Conservation (phyloP, 345 rosid genomes). For the Conringia planisiliqua region DNA sequence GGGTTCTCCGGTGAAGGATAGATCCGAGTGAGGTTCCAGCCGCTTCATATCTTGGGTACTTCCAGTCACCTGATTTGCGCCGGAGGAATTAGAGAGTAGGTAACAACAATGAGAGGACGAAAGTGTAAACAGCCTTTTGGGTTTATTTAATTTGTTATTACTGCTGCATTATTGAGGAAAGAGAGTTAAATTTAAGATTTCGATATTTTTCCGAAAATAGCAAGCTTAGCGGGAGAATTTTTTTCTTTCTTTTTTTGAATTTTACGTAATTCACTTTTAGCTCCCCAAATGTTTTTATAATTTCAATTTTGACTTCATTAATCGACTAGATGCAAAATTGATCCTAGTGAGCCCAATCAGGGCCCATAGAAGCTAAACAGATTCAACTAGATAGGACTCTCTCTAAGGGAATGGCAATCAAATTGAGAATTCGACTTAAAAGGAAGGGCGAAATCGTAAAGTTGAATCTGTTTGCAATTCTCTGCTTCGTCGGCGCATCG, state of each 20-base stretch:
- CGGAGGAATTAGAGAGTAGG: not conserved
- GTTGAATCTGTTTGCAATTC: not conserved
- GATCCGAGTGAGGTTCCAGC: conserved; percentile 12
- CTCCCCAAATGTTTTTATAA: not conserved
- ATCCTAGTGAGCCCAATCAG: not conserved
- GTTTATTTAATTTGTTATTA: not conserved
- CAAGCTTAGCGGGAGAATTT: not conserved
- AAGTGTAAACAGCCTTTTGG: not conserved
- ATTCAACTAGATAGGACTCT: not conserved
- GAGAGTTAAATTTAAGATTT: not conserved
- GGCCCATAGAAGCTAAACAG: not conserved
- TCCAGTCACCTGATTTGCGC: not conserved
- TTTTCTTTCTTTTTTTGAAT: not conserved
- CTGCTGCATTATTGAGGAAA: not conserved
- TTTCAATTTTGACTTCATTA: not conserved
- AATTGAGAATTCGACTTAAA: not conserved
- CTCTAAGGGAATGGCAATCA: not conserved
- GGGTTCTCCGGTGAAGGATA: conserved; percentile 18
- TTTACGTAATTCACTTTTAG: not conserved
- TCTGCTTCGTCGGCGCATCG: not conserved
- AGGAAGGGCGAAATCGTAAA: not conserved
- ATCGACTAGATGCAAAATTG: not conserved
- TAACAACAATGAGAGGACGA: not conserved
- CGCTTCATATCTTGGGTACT: conserved; percentile 5
- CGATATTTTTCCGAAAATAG: no score